Evolutionary conservation across 805 yeast genomes (phyloP), one percentile per base, ranked within the genome.

Genomic region (Candida chilensis): DNA sequence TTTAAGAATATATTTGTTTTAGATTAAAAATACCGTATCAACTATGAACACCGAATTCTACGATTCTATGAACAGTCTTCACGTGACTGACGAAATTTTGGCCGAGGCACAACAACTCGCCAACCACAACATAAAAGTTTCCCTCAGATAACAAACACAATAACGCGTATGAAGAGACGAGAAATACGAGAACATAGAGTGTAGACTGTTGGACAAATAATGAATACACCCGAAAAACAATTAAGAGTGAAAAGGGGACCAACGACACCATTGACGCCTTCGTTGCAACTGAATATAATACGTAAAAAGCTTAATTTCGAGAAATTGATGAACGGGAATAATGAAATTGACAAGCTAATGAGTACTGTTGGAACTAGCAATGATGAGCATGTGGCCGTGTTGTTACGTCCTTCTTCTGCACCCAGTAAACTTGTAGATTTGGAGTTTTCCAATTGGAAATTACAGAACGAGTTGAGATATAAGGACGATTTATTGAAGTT

Each of bases 261-360:
- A 16, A 39, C 52, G 12, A 55, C 66, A 5, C 66, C 66, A 2
- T 37, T 57, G 29, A 43, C 57, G 6, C 54, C 54, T 11, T 44
- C 57, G 13, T 34, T 44, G 14, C 50, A 42, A 17, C 43, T 44
- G 26, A 42, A 30, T 16, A 33, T 41, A 12, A 37, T 43, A 33
- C 35, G 54, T 36, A 36, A 40, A 25, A 27, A 14, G 20, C 13
- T 18, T 29, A 31, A 18, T 20, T 16, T 32, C 22, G 6, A 16
- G 35, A 14, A 21, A 28, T 12, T 33, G 27, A 18, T 6, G 18
- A n/a, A 28, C 30, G 14, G 25, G 19, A 12, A 27, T 14, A 20
- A 20, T 18, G 13, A 30, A 22, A 24, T 29, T 16, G 28, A 7
- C 4, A 27, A 24, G 10, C 10, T 28, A 8, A 30, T 33, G 5